Conservation (phyloP, 1,139 yeast species). For the Kluyveromyces marxianus region DNA sequence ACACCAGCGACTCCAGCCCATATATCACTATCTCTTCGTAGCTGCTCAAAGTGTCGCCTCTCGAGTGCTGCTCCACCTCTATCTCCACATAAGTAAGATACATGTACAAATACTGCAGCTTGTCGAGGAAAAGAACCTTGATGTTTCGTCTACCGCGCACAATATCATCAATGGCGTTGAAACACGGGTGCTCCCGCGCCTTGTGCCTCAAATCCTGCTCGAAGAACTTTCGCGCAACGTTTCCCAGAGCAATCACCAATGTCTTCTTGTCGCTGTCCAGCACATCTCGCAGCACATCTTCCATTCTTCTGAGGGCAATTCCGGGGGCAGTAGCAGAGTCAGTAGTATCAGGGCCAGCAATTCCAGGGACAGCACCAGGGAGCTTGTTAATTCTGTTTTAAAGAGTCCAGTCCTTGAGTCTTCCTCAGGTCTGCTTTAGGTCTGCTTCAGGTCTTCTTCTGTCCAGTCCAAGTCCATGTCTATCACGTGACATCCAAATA, state of each 20-base stretch:
- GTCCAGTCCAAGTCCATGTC: too few relatives aligned
- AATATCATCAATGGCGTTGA: slow-evolving; percentile 18
- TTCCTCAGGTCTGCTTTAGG: too few relatives aligned
- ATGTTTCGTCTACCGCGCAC: slow-evolving; percentile 15
- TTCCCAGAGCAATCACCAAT: slow-evolving; percentile 23
- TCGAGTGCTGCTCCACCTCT: slow-evolving; percentile 7
- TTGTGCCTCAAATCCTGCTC: slow-evolving; percentile 14
- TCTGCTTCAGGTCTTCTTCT: too few relatives aligned
- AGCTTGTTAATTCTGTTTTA: too few relatives aligned
- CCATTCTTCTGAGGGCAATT: slow-evolving; percentile 5
- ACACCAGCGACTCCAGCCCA: slow-evolving; percentile 1
- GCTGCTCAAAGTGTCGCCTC: background rate
- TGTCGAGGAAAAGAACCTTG: slow-evolving; percentile 24
- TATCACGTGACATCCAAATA: background rate
- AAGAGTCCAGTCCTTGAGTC: too few relatives aligned
- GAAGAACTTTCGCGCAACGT: slow-evolving; percentile 17
- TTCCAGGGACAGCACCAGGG: too few relatives aligned
- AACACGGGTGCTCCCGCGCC: slow-evolving; percentile 6
- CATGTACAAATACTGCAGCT: slow-evolving; percentile 27
- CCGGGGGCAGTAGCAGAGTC: background rate
- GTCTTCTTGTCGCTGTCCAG: slow-evolving; percentile 10
- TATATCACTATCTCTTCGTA: slow-evolving; percentile 2
- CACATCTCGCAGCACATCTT: slow-evolving; percentile 7
- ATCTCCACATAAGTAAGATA: slow-evolving; percentile 28
- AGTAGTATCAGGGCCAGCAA: background rate